Evolutionary conservation across 306 rosid genomes (phyloP), one percentile per base, ranked within the genome.

Genomic region (Cyamopsis tetragonoloba): DNA sequence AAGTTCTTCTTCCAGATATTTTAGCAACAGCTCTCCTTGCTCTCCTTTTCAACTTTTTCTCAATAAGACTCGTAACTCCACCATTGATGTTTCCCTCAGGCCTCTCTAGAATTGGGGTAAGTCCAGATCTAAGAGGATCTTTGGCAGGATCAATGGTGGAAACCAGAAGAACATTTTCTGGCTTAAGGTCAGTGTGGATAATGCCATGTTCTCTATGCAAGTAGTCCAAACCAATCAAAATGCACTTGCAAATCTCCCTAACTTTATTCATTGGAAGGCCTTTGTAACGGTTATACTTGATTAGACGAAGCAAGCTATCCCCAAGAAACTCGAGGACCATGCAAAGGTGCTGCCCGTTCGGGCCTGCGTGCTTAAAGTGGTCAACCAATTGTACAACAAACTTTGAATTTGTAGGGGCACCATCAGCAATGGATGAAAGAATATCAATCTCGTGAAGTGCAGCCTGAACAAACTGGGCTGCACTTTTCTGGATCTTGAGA

Each of bases 401-500:
- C 84, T 83, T 87, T 34, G 89, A 81, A 76, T 87, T 68, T 2
- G 81, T 63, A 18, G 89, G 87, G 30, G 83, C 79, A 7, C 91
- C 85, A 7, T 83, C 71, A 5, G 89, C 77, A 80, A 89, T 68
- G 57, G 87, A 75, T 8, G 93, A 83, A 81, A 93, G 98, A 73
- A 93, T 64, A 39, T 78, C 79, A 15, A 93, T 93, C 87, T 93
- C 98, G 69, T 89, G 98, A 79, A 86, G 87, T 48, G 98, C 98
- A 11, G 98, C 96, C 70, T 93, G 82, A 68, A 85, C 87, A 89
- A 93, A 93, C 34, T 86, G 96, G 3, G 96, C 84, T 3, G 97
- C 98, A 71, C 98, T 93, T 81, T 93, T 93, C 85, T 93, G 98
- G 72, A 93, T 89, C 88, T 93, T 93, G 58, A 93, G 96, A 62